phyloP scores from a whole-genome alignment of 1,284 basidiomycete genomes.

The Testicularia cyperi region DNA sequence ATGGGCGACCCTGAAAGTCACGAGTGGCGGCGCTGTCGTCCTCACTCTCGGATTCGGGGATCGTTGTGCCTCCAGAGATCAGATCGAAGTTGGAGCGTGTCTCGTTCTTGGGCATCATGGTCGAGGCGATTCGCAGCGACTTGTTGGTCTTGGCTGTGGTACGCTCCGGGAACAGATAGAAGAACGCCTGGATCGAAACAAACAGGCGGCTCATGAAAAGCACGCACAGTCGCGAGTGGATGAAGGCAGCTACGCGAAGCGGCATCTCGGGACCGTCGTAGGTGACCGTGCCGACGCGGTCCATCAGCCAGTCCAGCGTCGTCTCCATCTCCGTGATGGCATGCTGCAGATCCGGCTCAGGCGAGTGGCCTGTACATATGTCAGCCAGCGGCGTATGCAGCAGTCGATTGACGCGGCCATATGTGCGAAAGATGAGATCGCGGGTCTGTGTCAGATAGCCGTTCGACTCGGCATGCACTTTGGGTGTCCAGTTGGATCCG shows the following conservation, averaged over 20 bases:
- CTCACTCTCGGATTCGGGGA: conserved; percentile 30
- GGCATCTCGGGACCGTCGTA: conserved; percentile 42
- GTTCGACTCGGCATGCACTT: conserved; percentile 27
- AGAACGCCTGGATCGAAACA: conserved; percentile 34
- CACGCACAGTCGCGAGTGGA: conserved; percentile 31
- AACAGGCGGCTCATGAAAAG: conserved; percentile 41
- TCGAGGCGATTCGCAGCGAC: conserved; percentile 35
- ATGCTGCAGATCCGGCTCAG: conserved; percentile 45
- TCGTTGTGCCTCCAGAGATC: conserved; percentile 21
- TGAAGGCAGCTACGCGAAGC: conserved; percentile 33
- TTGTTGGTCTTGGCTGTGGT: conserved; percentile 29
- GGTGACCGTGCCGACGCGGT: conserved; percentile 22
- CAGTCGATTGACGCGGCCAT: conserved; percentile 37
- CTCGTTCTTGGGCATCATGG: conserved; percentile 33
- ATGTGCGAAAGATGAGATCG: conserved; percentile 34
- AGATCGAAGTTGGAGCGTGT: conserved; percentile 37
- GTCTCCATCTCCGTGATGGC: conserved; percentile 45
- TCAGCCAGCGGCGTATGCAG: conserved; percentile 44
- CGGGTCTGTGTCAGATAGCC: conserved; percentile 33
- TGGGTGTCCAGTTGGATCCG: conserved; percentile 44
- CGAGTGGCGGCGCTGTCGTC: conserved; percentile 21
- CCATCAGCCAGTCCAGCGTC: conserved; percentile 31
- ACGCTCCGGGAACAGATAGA: conserved; percentile 31
- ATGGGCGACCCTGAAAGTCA: conserved; percentile 26
- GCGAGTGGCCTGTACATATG: conserved; percentile 34